These are phyloP conservation scores for Hypoxylon sp. DNA, from an alignment of 2,329 filamentous ascomycete genomes.

Conservation along the genomic window DNA sequence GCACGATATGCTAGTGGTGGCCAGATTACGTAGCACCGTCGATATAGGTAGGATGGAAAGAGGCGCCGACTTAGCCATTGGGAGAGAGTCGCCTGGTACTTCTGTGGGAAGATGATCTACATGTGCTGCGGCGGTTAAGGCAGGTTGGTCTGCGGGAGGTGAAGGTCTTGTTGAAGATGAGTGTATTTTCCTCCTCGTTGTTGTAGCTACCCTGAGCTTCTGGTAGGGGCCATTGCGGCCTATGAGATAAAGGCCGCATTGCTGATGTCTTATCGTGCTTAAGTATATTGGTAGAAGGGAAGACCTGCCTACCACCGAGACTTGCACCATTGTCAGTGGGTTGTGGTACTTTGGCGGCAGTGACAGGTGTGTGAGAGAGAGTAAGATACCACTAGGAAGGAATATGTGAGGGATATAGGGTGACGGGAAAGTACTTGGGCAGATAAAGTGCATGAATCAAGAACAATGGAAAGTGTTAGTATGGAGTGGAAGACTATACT, in stretches of 20 bases:
- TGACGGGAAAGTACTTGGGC: slow-evolving; percentile 11
- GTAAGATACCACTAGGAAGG: slow-evolving; percentile 18
- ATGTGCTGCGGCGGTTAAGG: slow-evolving; percentile 38
- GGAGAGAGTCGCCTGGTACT: slow-evolving; percentile 28
- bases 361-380: slow-evolving; percentile 1
- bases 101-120: slow-evolving; percentile 40
- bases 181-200: slow-evolving; percentile 49
- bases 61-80: slow-evolving; percentile 56
- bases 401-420: slow-evolving; percentile 9
- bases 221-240: slow-evolving; percentile 41
- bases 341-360: slow-evolving; percentile 11
- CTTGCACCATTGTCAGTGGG: slow-evolving; percentile 49
- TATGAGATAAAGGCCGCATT: slow-evolving; percentile 44
- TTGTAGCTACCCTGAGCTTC: slow-evolving; percentile 33
- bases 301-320: slow-evolving; percentile 45
- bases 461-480: slow-evolving; percentile 25
- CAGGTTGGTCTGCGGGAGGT: slow-evolving; percentile 40
- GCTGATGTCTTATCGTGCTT: slow-evolving; percentile 40
- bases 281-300: slow-evolving; percentile 44
- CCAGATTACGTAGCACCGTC: slow-evolving; percentile 77
- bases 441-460: slow-evolving; percentile 21
- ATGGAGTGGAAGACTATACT: slow-evolving; percentile 34
- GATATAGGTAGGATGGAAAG: slow-evolving; percentile 77
- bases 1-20: slow-evolving; percentile 78
- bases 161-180: slow-evolving; percentile 48